These are phyloP conservation scores for Clonostachys solani DNA, from an alignment of 2,329 filamentous ascomycete genomes.

Conservation along the genomic window DNA sequence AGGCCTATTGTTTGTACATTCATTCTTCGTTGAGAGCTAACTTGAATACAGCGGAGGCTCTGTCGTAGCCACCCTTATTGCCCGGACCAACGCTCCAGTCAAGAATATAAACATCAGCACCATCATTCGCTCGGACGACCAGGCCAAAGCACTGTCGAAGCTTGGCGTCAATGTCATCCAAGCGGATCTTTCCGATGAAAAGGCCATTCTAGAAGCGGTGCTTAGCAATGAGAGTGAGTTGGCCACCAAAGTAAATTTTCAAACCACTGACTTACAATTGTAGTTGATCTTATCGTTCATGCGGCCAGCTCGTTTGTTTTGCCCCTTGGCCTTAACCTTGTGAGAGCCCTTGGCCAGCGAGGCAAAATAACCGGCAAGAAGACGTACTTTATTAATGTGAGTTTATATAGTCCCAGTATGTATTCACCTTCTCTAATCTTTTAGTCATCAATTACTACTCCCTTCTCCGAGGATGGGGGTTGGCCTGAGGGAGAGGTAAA, in stretches of 20 bases:
- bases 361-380: conserved; percentile 12
- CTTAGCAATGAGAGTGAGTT: conserved; percentile 16
- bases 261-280: neutral
- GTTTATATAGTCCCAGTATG: neutral
- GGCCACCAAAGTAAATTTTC: too few relatives aligned
- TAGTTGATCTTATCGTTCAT: conserved; percentile 29
- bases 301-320: conserved; percentile 22
- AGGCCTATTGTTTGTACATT: neutral
- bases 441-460: conserved; percentile 17
- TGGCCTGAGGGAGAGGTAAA: conserved; percentile 22
- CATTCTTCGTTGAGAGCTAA: neutral
- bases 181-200: conserved; percentile 22
- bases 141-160: conserved; percentile 19
- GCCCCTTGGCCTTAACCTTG: conserved; percentile 14
- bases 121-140: conserved; percentile 24
- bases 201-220: conserved; percentile 11
- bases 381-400: conserved; percentile 26
- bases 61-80: conserved; percentile 23
- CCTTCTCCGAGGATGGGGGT: conserved; percentile 18
- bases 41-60: conserved; percentile 22
- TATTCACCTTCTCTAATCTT: neutral
- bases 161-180: conserved; percentile 20
- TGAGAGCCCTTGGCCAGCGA: conserved; percentile 24
- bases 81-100: conserved; percentile 11
- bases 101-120: conserved; percentile 17